These are phyloP conservation scores for Saccharum spontaneum DNA, from an alignment of 176 grass and related monocot genomes.

Conservation along the genomic window DNA sequence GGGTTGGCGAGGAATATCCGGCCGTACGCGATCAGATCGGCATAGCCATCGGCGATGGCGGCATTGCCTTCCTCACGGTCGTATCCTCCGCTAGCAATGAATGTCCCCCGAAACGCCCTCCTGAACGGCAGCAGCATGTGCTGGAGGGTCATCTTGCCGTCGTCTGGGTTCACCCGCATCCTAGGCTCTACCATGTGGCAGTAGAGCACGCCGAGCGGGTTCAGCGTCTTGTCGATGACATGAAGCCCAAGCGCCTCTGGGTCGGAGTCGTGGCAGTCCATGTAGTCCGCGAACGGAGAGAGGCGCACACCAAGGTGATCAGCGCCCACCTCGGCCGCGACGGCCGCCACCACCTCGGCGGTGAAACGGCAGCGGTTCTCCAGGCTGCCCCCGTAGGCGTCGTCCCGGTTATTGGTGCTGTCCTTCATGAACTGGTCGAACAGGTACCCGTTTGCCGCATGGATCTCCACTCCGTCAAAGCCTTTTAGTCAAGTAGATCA, in stretches of 20 bases:
- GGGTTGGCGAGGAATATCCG: conserved; percentile 33
- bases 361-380: conserved; percentile 25
- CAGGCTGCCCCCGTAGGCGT: conserved; percentile 25
- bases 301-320: conserved; percentile 9
- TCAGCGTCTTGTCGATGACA: background rate
- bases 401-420: conserved; percentile 12
- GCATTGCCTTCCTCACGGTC: conserved; percentile 19
- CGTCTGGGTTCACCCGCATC: background rate
- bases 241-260: conserved; percentile 19
- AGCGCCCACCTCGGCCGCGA: background rate
- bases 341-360: background rate
- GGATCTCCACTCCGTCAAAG: conserved; percentile 33
- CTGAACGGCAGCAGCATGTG: conserved; percentile 8
- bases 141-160: background rate
- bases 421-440: conserved; percentile 41
- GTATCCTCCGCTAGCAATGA: conserved; percentile 24
- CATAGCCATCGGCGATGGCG: background rate
- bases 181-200: conserved; percentile 28
- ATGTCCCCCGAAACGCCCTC: conserved; percentile 16
- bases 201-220: conserved; percentile 16
- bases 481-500: background rate
- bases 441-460: conserved; percentile 16
- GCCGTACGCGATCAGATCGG: conserved; percentile 7
- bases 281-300: conserved; percentile 18
- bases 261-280: conserved; percentile 27